Percentiles rank a stretch among this genome's conserved stretches.
phyloP scores from a whole-genome alignment of 2,329 filamentous ascomycete genomes.

The Alternaria consortialis region DNA sequence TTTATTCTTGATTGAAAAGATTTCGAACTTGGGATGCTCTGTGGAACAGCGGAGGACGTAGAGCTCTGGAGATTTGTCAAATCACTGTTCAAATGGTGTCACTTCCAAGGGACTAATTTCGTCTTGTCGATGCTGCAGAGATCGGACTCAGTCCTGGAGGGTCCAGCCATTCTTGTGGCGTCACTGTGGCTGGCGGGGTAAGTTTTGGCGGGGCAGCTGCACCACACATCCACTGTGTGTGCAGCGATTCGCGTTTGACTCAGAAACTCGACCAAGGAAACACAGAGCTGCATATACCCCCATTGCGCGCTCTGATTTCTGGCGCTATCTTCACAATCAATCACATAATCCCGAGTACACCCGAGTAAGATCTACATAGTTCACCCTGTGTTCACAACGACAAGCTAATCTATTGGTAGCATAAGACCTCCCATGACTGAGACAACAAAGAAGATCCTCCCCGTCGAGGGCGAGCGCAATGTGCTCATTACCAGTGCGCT shows the following conservation, averaged over 20 bases:
- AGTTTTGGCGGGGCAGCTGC: constrained; percentile 36
- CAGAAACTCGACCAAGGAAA: constrained; percentile 26
- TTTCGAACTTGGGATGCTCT: too few relatives aligned
- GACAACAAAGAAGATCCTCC: constrained; percentile 57
- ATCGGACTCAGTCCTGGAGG: constrained; percentile 4
- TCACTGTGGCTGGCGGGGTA: constrained; percentile 28
- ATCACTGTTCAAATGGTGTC: background rate
- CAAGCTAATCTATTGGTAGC: constrained; percentile 1
- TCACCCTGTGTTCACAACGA: rapidly evolving
- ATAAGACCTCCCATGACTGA: constrained; percentile 34
- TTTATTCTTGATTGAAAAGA: too few relatives aligned
- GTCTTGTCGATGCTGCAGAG: background rate
- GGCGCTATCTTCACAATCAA: background rate
- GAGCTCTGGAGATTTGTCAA: too few relatives aligned
- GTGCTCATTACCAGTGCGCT: constrained; percentile 91
- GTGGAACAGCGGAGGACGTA: too few relatives aligned
- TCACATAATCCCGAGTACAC: background rate
- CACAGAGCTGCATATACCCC: constrained; percentile 3
- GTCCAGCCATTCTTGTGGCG: constrained; percentile 25
- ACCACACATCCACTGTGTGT: constrained; percentile 20
- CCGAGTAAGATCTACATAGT: background rate
- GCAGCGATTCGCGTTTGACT: constrained; percentile 32
- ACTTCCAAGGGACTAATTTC: background rate
- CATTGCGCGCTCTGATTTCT: background rate
- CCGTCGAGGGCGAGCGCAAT: constrained; percentile 73